Conservation (phyloP, 768 basidiomycete species). For the Gloeophyllum trabeum region DNA sequence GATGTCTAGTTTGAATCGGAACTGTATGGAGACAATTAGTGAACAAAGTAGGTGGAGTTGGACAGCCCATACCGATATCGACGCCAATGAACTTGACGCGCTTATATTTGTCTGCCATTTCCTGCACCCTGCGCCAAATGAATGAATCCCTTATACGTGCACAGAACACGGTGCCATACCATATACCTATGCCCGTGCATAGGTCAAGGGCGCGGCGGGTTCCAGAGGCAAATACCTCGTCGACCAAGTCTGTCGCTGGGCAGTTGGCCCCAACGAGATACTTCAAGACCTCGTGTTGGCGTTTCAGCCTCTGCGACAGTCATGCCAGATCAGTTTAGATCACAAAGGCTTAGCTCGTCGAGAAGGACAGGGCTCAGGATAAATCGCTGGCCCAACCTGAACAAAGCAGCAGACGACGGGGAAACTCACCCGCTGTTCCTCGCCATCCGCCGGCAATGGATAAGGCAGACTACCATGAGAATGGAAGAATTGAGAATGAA, state of each 20-base stretch:
- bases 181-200: slow-evolving; percentile 67
- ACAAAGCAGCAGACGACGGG: slow-evolving; percentile 4
- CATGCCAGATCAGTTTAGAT: not conserved
- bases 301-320: slow-evolving; percentile 36
- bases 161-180: slow-evolving; percentile 31
- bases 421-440: slow-evolving; percentile 51
- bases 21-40: slow-evolving; percentile 27
- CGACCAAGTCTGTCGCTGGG: no score
- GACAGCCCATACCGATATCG: slow-evolving; percentile 54
- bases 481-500: no score
- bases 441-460: slow-evolving; percentile 60
- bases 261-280: slow-evolving; percentile 43
- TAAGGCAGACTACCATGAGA: slow-evolving; percentile 54
- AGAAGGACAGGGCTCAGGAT: no score
- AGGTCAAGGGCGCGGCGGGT: slow-evolving; percentile 59
- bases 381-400: not conserved
- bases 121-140: slow-evolving; percentile 44
- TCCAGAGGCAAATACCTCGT: no score
- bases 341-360: slow-evolving; percentile 2
- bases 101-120: slow-evolving; percentile 60
- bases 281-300: slow-evolving; percentile 35
- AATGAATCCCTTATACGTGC: slow-evolving; percentile 11
- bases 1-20: slow-evolving; percentile 59
- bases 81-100: slow-evolving; percentile 56
- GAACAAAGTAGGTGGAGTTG: not conserved